These are phyloP conservation scores for Corymbia calophylla DNA, from an alignment of 441 rosid species.

Conservation along the genomic window DNA sequence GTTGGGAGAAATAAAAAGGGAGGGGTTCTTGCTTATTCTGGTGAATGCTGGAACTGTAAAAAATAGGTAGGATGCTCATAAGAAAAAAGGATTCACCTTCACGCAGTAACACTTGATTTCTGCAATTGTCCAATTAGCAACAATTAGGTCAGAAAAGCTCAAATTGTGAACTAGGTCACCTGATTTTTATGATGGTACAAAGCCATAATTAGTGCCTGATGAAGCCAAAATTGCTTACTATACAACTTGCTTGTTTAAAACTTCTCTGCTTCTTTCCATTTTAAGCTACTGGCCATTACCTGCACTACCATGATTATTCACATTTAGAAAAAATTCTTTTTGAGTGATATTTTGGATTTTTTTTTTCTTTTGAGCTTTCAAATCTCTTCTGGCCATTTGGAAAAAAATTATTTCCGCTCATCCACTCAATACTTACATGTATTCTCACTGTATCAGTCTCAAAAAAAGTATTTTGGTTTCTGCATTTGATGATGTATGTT, in stretches of 20 bases:
- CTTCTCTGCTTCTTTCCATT: not conserved
- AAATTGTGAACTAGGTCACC: not conserved
- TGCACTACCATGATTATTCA: not conserved
- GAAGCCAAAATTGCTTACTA: not conserved
- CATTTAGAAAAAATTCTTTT: not conserved
- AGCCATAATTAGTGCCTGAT: not conserved
- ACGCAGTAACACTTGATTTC: not conserved
- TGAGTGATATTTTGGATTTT: not conserved
- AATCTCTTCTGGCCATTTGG: not conserved
- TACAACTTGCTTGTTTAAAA: not conserved
- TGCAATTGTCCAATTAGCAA: not conserved
- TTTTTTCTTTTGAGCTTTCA: not conserved
- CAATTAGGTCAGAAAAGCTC: not conserved
- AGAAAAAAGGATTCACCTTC: not conserved
- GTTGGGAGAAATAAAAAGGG: not conserved
- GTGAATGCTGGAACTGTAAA: not conserved
- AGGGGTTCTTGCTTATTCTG: not conserved
- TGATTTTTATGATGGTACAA: not conserved
- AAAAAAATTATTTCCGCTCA: not conserved
- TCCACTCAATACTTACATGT: not conserved
- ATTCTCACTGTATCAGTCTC: not conserved
- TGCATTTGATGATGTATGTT: not conserved
- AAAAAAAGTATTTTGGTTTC: not conserved
- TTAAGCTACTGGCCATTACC: not conserved
- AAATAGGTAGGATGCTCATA: not conserved